These are phyloP conservation scores for Diversispora epigaea DNA, from an alignment of 192 early-diverging fungal species.

Conservation along the genomic window DNA sequence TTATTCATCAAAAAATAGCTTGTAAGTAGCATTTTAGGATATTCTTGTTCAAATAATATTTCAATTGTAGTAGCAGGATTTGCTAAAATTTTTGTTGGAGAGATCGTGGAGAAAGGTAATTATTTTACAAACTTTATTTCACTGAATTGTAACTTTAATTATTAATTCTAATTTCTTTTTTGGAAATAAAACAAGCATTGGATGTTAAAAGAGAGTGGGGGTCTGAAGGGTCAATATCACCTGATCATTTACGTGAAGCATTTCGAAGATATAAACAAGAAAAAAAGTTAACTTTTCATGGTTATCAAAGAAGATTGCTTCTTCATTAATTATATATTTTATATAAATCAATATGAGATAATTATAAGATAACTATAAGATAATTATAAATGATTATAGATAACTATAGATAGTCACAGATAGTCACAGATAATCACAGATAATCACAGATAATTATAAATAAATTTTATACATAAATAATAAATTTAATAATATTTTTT, in stretches of 20 bases:
- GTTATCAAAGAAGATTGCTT: slow-evolving; percentile 39
- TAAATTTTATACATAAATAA: too few relatives aligned
- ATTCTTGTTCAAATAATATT: slow-evolving; percentile 67
- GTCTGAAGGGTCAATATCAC: slow-evolving; percentile 70
- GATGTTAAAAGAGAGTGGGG: slow-evolving; percentile 81
- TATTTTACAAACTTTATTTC: background rate
- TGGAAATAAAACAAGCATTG: slow-evolving; percentile 49
- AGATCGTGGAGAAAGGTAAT: slow-evolving; percentile 78
- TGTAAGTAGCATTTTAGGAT: slow-evolving; percentile 66
- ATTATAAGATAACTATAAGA: too few relatives aligned
- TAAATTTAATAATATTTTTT: too few relatives aligned
- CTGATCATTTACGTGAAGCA: slow-evolving; percentile 86
- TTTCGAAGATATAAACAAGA: slow-evolving; percentile 71
- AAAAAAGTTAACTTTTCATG: slow-evolving; percentile 28
- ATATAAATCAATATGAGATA: too few relatives aligned
- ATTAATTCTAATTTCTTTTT: background rate
- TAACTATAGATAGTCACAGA: too few relatives aligned
- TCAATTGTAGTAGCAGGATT: slow-evolving; percentile 87
- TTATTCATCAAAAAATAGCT: slow-evolving; percentile 38
- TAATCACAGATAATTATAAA: too few relatives aligned
- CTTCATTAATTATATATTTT: background rate
- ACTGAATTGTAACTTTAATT: background rate
- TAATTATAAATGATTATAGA: too few relatives aligned
- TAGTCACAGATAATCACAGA: too few relatives aligned
- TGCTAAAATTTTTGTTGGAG: slow-evolving; percentile 87